Conservation (phyloP, 2,329 filamentous ascomycete genomes). For the Knufia fluminis region DNA sequence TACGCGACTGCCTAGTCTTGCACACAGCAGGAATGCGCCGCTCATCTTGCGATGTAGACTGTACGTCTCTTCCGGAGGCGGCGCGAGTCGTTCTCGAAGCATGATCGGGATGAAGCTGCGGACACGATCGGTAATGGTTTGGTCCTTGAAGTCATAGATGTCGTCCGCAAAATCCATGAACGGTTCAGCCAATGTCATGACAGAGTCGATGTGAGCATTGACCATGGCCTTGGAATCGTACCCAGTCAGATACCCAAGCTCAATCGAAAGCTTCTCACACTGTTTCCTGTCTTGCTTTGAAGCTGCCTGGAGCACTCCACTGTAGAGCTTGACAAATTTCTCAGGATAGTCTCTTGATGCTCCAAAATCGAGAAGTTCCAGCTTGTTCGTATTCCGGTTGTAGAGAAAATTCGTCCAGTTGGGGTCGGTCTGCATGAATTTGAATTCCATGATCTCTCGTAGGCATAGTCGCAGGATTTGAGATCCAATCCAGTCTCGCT, state of each 20-base stretch:
- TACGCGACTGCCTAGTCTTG: slow-evolving; percentile 72
- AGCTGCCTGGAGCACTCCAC: slow-evolving; percentile 70
- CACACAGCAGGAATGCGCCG: slow-evolving; percentile 88
- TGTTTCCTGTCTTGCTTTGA: slow-evolving; percentile 56
- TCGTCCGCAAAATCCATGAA: slow-evolving; percentile 68
- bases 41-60: slow-evolving; percentile 89
- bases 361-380: slow-evolving; percentile 93
- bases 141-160: slow-evolving; percentile 82
- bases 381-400: slow-evolving; percentile 59
- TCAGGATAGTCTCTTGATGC: slow-evolving; percentile 78
- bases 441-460: slow-evolving; percentile 87
- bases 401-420: slow-evolving; percentile 99
- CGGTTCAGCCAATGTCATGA: slow-evolving; percentile 85
- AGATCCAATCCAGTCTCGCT: slow-evolving; percentile 92
- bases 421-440: slow-evolving; percentile 97
- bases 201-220: slow-evolving; percentile 77
- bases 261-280: slow-evolving; percentile 59
- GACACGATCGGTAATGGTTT: slow-evolving; percentile 94
- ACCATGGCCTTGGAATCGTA: slow-evolving; percentile 79
- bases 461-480: slow-evolving; percentile 87
- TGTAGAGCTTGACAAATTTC: slow-evolving; percentile 70
- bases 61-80: slow-evolving; percentile 96
- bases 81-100: slow-evolving; percentile 77
- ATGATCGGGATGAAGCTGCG: slow-evolving; percentile 82
- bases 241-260: slow-evolving; percentile 85